phyloP scores from a whole-genome alignment of 1,284 basidiomycete species.

The Amylostereum chailletii region DNA sequence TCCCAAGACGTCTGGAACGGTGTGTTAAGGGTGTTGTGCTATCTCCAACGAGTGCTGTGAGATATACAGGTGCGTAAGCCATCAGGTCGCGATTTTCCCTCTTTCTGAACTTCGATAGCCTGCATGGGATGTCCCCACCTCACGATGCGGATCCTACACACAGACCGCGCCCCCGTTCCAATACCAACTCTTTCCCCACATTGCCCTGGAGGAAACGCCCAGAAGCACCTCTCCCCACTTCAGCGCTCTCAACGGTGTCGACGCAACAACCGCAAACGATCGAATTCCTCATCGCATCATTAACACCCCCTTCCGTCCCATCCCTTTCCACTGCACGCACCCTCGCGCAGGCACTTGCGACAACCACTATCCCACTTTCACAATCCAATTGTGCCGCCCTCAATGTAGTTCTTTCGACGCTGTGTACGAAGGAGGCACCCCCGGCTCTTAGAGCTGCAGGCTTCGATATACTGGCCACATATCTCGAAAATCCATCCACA shows the following conservation, averaged over 20 bases:
- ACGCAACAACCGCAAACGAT: not conserved
- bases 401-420: slow-evolving; percentile 45
- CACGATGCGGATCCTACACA: not conserved
- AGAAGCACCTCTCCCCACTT: not conserved
- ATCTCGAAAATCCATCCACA: slow-evolving; percentile 48
- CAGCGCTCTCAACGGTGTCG: not conserved
- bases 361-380: not conserved
- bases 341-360: not conserved
- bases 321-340: slow-evolving; percentile 11
- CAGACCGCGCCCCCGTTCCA: not conserved
- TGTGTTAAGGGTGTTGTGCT: too few relatives aligned
- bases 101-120: not conserved
- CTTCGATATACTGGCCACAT: slow-evolving; percentile 61
- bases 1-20: too few relatives aligned
- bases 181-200: not conserved
- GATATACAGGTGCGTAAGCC: too few relatives aligned
- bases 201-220: not conserved
- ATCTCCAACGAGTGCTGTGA: too few relatives aligned
- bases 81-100: too few relatives aligned
- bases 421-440: slow-evolving; percentile 48
- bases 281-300: not conserved
- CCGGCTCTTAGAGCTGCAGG: slow-evolving; percentile 52
- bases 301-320: slow-evolving; percentile 16
- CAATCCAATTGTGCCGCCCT: slow-evolving; percentile 21
- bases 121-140: not conserved